phyloP scores from a whole-genome alignment of 2,329 filamentous ascomycete genomes.

The Neofusicoccum sp. region DNA sequence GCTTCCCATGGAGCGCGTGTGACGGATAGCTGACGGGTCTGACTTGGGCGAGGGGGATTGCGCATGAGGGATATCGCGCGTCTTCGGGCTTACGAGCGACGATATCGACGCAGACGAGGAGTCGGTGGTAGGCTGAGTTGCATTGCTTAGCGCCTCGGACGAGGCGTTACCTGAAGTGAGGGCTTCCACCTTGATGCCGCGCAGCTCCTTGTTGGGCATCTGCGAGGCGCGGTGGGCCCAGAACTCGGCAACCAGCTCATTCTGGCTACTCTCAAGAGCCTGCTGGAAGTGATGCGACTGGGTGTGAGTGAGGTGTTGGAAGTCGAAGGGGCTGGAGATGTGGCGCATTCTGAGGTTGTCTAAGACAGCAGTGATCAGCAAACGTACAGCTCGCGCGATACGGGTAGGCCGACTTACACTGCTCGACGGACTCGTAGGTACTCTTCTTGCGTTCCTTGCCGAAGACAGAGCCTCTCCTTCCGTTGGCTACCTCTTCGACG shows the following conservation, averaged over 20 bases:
- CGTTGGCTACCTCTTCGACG: constrained; percentile 31
- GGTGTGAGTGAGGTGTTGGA: constrained; percentile 65
- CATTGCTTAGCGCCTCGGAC: not conserved
- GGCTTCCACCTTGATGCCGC: constrained; percentile 56
- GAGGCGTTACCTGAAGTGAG: constrained; percentile 37
- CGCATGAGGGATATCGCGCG: not conserved
- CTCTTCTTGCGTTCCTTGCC: constrained; percentile 33
- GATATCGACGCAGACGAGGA: constrained; percentile 1
- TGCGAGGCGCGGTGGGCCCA: constrained; percentile 57
- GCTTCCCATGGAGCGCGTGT: constrained; percentile 50
- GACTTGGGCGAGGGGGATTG: constrained; percentile 22
- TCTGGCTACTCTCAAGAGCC: constrained; percentile 54
- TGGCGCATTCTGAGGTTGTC: constrained; percentile 29
- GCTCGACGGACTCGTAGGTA: constrained; percentile 29
- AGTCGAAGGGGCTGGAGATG: constrained; percentile 66
- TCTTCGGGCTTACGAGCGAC: constrained; percentile 27
- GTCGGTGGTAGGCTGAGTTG: not conserved
- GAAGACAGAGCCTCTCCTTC: constrained; percentile 37
- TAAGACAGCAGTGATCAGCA: constrained; percentile 23
- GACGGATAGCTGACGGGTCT: constrained; percentile 30
- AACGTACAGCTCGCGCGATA: not conserved
- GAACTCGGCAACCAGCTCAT: constrained; percentile 57
- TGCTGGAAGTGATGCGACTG: constrained; percentile 57
- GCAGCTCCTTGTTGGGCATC: constrained; percentile 50
- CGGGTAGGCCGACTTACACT: constrained; percentile 30